These are phyloP conservation scores for Talaromyces sp. DNA, from an alignment of 2,329 filamentous ascomycete species.

Conservation along the genomic window DNA sequence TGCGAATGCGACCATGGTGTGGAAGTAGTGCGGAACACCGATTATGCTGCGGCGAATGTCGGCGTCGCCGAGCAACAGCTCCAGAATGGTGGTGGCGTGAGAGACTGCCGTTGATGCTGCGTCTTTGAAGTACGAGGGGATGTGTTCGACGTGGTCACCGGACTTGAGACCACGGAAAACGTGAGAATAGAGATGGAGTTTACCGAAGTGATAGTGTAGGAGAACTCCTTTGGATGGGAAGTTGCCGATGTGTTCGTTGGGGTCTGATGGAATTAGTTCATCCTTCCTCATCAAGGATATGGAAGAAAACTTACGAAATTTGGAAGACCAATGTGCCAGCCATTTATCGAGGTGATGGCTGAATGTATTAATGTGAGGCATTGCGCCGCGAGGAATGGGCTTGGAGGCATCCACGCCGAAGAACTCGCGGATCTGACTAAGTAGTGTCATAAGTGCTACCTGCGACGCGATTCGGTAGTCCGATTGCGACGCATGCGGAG, in stretches of 20 bases:
- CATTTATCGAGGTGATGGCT: conserved; percentile 19
- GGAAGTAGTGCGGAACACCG: conserved; percentile 42
- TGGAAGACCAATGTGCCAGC: conserved; percentile 17
- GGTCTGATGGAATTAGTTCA: background rate
- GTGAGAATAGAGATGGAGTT: conserved; percentile 47
- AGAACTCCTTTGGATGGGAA: conserved; percentile 47
- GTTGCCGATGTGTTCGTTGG: conserved; percentile 32
- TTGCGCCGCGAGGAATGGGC: conserved; percentile 15
- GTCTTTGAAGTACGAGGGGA: conserved; percentile 31
- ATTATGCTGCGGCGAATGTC: conserved; percentile 36
- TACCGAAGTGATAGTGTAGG: conserved; percentile 49
- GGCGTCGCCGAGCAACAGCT: conserved; percentile 36
- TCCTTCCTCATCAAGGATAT: background rate
- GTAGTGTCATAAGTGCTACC: conserved; percentile 17
- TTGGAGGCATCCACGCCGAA: conserved; percentile 19
- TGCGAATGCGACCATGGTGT: conserved; percentile 44
- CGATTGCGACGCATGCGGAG: conserved; percentile 17
- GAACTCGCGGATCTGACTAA: conserved; percentile 18
- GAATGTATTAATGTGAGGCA: conserved; percentile 19
- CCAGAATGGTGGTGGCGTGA: conserved; percentile 38
- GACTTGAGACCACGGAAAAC: conserved; percentile 42
- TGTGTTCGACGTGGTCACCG: conserved; percentile 28
- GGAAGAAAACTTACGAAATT: conserved; percentile 10
- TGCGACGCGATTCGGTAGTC: conserved; percentile 18
- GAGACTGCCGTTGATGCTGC: conserved; percentile 29